Conservation (phyloP, 108 stramenopile genomes). For the Asterionellopsis glacialis region DNA sequence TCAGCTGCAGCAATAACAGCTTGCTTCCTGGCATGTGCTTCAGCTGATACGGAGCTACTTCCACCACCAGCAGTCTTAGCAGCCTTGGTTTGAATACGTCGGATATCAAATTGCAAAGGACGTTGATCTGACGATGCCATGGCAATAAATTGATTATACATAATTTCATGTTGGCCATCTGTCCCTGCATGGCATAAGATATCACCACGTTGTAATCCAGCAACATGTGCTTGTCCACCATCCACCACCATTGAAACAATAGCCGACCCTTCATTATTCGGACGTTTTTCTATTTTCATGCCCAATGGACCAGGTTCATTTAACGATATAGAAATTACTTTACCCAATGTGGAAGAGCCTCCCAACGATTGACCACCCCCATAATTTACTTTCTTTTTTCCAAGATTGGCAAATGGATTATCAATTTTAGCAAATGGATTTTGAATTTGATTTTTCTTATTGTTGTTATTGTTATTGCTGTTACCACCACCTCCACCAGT, state of each 20-base stretch:
- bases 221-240: slow-evolving; percentile 47
- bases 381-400: slow-evolving; percentile 20
- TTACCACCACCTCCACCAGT: slow-evolving; percentile 10
- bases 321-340: slow-evolving; percentile 41
- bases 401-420: slow-evolving; percentile 40
- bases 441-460: slow-evolving; percentile 11
- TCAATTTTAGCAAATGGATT: slow-evolving; percentile 11
- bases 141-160: slow-evolving; percentile 58
- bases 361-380: slow-evolving; percentile 60
- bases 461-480: slow-evolving; percentile 20
- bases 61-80: not conserved
- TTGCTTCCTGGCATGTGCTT: slow-evolving; percentile 53
- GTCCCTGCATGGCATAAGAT: slow-evolving; percentile 67
- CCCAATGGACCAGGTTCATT: slow-evolving; percentile 56
- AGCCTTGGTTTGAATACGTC: slow-evolving; percentile 30
- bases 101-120: slow-evolving; percentile 49
- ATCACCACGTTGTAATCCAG: slow-evolving; percentile 69
- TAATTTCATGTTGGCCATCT: slow-evolving; percentile 64
- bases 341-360: slow-evolving; percentile 46
- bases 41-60: slow-evolving; percentile 31
- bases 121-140: slow-evolving; percentile 41
- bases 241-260: slow-evolving; percentile 51
- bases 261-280: slow-evolving; percentile 40
- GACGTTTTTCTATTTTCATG: slow-evolving; percentile 47
- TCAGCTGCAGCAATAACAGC: slow-evolving; percentile 84